phyloP scores from a whole-genome alignment of 1,284 basidiomycete genomes.

The Coniferiporia weirii region DNA sequence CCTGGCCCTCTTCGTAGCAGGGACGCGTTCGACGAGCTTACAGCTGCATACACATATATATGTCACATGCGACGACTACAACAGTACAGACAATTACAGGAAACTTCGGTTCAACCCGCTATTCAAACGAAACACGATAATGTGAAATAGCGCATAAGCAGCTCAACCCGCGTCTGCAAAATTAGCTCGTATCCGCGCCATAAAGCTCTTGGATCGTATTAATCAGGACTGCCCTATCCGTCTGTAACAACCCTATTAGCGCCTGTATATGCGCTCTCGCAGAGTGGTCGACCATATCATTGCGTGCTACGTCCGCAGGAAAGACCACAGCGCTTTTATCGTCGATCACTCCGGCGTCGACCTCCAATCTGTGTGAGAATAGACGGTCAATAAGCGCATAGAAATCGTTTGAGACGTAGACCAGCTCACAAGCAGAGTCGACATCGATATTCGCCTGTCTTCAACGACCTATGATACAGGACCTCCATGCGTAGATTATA shows the following conservation, averaged over 20 bases:
- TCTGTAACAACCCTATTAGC: neutral
- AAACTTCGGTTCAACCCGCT: too few relatives aligned
- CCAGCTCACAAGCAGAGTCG: conserved; percentile 8
- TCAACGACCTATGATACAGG: conserved; percentile 1
- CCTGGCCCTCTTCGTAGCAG: too few relatives aligned
- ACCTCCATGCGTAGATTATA: conserved; percentile 1
- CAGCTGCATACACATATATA: too few relatives aligned
- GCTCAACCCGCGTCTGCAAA: neutral
- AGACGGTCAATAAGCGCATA: neutral
- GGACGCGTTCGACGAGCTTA: too few relatives aligned
- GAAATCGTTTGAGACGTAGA: neutral
- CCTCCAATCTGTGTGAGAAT: neutral
- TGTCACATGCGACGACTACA: too few relatives aligned
- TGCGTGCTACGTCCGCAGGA: neutral
- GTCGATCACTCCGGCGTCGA: neutral
- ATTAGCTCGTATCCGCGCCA: neutral
- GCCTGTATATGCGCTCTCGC: neutral
- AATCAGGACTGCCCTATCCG: neutral
- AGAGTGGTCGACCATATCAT: neutral
- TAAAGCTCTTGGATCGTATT: neutral
- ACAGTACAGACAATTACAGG: too few relatives aligned
- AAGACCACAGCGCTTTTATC: neutral
- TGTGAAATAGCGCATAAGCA: too few relatives aligned
- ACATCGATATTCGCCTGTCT: neutral
- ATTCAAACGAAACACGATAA: too few relatives aligned